These are phyloP conservation scores for Aspergillus brasiliensis DNA, from an alignment of 2,329 filamentous ascomycete genomes.

Conservation along the genomic window DNA sequence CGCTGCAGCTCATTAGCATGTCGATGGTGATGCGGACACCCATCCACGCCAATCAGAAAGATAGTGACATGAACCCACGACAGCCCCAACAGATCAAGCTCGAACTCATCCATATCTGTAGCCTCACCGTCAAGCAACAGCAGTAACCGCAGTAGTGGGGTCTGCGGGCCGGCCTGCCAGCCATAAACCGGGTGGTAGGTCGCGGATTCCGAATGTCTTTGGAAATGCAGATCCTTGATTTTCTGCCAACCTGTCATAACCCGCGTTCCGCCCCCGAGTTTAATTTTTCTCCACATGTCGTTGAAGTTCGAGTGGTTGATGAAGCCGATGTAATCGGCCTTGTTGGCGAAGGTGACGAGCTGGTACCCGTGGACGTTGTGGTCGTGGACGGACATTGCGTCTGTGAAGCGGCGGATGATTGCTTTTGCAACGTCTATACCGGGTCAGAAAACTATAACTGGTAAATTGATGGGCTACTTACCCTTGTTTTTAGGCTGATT, in stretches of 20 bases:
- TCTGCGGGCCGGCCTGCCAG: conserved; percentile 5
- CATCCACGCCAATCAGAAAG: conserved; percentile 9
- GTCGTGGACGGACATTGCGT: conserved; percentile 3
- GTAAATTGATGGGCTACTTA: neutral
- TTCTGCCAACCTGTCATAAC: conserved; percentile 9
- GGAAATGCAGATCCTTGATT: conserved; percentile 9
- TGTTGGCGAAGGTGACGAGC: conserved; percentile 5
- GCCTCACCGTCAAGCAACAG: conserved; percentile 7
- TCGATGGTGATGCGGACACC: conserved; percentile 9
- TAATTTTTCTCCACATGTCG: neutral
- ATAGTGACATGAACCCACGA: conserved; percentile 9
- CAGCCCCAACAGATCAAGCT: conserved; percentile 7
- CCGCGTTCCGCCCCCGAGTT: conserved; percentile 1
- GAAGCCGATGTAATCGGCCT: neutral
- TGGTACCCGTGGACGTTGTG: conserved; percentile 5
- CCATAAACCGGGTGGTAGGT: conserved; percentile 7
- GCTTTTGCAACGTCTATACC: conserved; percentile 5
- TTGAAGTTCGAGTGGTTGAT: conserved; percentile 7
- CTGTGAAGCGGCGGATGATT: conserved; percentile 7
- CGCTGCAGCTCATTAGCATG: conserved; percentile 11
- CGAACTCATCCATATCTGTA: conserved; percentile 11
- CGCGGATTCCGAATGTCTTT: neutral
- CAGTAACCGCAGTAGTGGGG: conserved; percentile 4
- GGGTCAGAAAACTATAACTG: neutral
- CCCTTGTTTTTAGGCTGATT: conserved; percentile 8